Conservation (phyloP, 306 rosid genomes). For the Albizia julibrissin region DNA sequence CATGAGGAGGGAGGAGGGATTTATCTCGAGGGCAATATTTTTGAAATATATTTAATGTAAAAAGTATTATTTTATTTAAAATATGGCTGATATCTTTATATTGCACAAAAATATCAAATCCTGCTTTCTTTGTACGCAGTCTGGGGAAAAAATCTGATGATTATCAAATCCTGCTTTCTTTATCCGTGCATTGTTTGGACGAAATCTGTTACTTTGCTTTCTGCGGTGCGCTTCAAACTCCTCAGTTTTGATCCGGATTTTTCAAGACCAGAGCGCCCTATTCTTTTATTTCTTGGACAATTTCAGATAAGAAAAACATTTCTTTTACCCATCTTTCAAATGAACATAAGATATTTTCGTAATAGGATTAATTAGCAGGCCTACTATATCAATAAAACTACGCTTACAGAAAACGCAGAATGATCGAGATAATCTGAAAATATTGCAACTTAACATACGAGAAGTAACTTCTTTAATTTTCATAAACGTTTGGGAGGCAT, state of each 20-base stretch:
- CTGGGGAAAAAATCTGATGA: neutral
- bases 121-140: neutral
- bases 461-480: neutral
- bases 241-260: neutral
- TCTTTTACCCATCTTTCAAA: neutral
- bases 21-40: slow-evolving; percentile 22
- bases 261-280: too few relatives aligned
- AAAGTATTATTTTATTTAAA: slow-evolving; percentile 22
- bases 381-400: too few relatives aligned
- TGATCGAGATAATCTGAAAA: too few relatives aligned
- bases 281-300: neutral
- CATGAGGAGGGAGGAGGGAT: slow-evolving; percentile 37
- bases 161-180: neutral
- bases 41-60: slow-evolving; percentile 22
- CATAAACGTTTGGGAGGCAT: neutral
- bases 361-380: too few relatives aligned
- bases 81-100: slow-evolving; percentile 11
- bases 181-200: neutral
- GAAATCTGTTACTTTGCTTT: neutral
- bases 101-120: neutral
- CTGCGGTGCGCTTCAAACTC: neutral
- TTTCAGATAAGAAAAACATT: too few relatives aligned
- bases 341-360: too few relatives aligned
- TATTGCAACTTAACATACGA: too few relatives aligned
- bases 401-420: too few relatives aligned